phyloP scores from a whole-genome alignment of 192 early-diverging fungal species.

The Gamsiella multidivaricata region DNA sequence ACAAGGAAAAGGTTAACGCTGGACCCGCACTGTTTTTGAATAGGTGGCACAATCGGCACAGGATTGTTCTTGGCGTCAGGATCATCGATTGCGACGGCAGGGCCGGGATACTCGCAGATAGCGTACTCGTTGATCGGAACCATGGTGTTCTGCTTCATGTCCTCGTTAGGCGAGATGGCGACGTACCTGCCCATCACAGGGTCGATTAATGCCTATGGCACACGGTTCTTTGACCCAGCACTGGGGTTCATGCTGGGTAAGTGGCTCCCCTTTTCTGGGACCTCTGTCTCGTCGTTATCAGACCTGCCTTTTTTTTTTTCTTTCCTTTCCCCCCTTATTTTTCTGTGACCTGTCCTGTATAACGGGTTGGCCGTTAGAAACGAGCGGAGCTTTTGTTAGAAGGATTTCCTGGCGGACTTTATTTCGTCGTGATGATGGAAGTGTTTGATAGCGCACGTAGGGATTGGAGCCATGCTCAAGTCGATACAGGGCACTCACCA shows the following conservation, averaged over 20 bases:
- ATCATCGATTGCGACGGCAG: slow-evolving; percentile 74
- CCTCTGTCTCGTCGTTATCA: no score
- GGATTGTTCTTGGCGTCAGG: slow-evolving; percentile 89
- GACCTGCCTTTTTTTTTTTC: no score
- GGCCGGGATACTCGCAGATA: slow-evolving; percentile 79
- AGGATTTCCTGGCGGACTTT: no score
- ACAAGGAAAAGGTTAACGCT: no score
- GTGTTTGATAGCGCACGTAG: no score
- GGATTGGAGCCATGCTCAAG: no score
- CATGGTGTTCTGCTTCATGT: slow-evolving; percentile 79
- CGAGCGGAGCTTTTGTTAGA: no score
- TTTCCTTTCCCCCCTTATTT: no score
- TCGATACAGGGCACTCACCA: no score
- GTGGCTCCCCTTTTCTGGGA: slow-evolving; percentile 26
- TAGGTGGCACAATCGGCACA: slow-evolving; percentile 80
- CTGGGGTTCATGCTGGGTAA: slow-evolving; percentile 78
- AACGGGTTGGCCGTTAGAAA: no score
- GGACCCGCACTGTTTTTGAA: slow-evolving; percentile 58
- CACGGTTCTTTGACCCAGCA: slow-evolving; percentile 86
- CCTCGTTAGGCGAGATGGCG: slow-evolving; percentile 88
- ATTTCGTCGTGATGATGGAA: no score
- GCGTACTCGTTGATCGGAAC: slow-evolving; percentile 77
- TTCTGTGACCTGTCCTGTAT: no score
- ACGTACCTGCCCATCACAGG: slow-evolving; percentile 86
- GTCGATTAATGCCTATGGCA: slow-evolving; percentile 80